These are phyloP conservation scores for Aspergillus fumigatus DNA, from an alignment of 2,329 filamentous ascomycete species.

Conservation along the genomic window DNA sequence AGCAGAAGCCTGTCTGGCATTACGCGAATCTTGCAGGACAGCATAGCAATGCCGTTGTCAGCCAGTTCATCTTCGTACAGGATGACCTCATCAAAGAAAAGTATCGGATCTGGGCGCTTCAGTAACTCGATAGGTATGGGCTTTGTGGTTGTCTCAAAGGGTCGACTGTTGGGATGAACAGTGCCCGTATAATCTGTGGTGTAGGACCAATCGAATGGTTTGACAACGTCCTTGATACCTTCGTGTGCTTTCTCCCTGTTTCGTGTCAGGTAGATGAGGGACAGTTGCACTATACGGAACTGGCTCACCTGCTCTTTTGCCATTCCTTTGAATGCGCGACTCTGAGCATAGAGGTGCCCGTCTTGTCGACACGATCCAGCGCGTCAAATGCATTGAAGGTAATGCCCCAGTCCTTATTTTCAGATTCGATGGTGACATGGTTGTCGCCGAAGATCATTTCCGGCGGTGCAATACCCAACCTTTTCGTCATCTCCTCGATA, in stretches of 20 bases:
- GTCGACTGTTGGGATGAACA: slow-evolving; percentile 37
- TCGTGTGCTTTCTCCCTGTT: slow-evolving; percentile 70
- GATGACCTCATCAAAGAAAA: slow-evolving; percentile 95
- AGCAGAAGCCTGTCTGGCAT: slow-evolving; percentile 86
- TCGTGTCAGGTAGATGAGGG: slow-evolving; percentile 35
- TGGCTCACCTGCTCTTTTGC: slow-evolving; percentile 61
- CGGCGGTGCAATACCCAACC: slow-evolving; percentile 79
- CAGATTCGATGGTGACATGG: slow-evolving; percentile 68
- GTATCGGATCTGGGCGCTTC: slow-evolving; percentile 82
- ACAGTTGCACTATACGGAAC: not conserved
- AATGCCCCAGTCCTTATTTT: slow-evolving; percentile 70
- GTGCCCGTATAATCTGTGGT: slow-evolving; percentile 82
- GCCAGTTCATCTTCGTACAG: slow-evolving; percentile 97
- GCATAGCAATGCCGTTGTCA: slow-evolving; percentile 89
- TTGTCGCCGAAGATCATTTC: slow-evolving; percentile 99
- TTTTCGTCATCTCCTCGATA: slow-evolving; percentile 77
- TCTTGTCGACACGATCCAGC: slow-evolving; percentile 90
- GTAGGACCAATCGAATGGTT: slow-evolving; percentile 98
- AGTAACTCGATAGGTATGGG: slow-evolving; percentile 81
- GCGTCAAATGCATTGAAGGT: slow-evolving; percentile 82
- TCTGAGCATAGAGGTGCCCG: slow-evolving; percentile 81
- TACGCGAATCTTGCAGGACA: slow-evolving; percentile 86
- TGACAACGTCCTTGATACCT: slow-evolving; percentile 88
- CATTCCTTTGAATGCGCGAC: slow-evolving; percentile 90
- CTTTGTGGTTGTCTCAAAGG: slow-evolving; percentile 44